Conservation (phyloP, 306 rosid genomes). For the Lotus japonicus region DNA sequence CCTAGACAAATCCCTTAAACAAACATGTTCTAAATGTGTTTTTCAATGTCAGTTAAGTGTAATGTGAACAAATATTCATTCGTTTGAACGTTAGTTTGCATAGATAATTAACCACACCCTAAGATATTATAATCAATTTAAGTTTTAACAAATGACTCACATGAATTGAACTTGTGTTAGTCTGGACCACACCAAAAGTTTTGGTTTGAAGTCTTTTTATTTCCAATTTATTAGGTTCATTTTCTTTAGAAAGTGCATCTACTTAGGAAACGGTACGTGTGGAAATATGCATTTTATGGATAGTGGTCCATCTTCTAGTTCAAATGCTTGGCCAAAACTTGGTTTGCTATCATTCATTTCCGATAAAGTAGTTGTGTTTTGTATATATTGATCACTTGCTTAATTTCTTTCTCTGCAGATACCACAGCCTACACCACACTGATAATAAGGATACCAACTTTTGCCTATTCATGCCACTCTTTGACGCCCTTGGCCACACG, state of each 20-base stretch:
- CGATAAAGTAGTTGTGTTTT: background rate
- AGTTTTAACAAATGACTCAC: background rate
- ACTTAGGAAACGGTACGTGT: too few species aligned
- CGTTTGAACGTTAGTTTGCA: too few species aligned
- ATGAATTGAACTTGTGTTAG: background rate
- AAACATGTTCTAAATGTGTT: too few species aligned
- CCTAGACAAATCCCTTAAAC: too few species aligned
- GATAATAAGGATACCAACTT: constrained; percentile 62
- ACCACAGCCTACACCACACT: constrained; percentile 66
- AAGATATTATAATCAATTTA: too few species aligned
- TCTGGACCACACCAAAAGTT: background rate
- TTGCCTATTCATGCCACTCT: constrained; percentile 93
- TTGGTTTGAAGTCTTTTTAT: background rate
- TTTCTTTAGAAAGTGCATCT: background rate
- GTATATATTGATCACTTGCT: background rate
- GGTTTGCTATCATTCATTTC: background rate
- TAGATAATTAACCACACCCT: too few species aligned
- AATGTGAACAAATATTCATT: too few species aligned
- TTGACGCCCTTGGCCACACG: constrained; percentile 62
- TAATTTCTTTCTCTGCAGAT: constrained; percentile 36
- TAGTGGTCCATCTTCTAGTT: background rate
- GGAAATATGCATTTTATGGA: background rate
- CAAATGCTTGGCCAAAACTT: background rate
- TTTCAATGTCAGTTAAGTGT: too few species aligned
- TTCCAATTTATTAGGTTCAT: background rate